These are phyloP conservation scores for Ailanthus altissimus DNA, from an alignment of 345 rosid genomes.

Conservation along the genomic window DNA sequence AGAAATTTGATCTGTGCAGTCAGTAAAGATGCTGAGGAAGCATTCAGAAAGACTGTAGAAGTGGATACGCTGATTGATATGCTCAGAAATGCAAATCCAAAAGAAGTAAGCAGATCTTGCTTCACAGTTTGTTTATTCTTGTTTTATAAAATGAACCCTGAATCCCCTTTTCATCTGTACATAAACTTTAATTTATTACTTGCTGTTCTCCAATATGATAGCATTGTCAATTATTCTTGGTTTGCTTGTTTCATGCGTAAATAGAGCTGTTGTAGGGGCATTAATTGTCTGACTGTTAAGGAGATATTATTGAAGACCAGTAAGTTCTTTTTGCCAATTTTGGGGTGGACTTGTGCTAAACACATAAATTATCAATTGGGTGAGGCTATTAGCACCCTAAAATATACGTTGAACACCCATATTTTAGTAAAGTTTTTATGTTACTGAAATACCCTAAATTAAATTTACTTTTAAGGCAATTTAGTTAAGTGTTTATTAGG, in stretches of 20 bases:
- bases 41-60: conserved; percentile 89
- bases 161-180: not conserved
- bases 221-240: not conserved
- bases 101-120: conserved; percentile 46
- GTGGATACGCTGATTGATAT: conserved; percentile 75
- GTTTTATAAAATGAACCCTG: not conserved
- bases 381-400: too few species aligned
- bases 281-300: not conserved
- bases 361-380: not conserved
- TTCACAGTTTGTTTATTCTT: not conserved
- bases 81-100: conserved; percentile 73
- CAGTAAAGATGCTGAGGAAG: conserved; percentile 75
- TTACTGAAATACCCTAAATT: too few species aligned
- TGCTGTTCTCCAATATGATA: not conserved
- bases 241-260: not conserved
- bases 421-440: too few species aligned
- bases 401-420: too few species aligned
- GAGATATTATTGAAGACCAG: not conserved
- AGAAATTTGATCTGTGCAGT: conserved; percentile 83
- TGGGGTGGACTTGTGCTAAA: not conserved
- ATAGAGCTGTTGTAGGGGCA: not conserved
- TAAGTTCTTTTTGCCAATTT: not conserved
- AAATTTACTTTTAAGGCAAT: too few species aligned
- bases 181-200: not conserved
- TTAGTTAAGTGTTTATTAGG: too few species aligned